Evolutionary conservation across 345 rosid genomes (phyloP), one percentile per base, ranked within the genome.

Genomic region (Mercurialis annua): DNA sequence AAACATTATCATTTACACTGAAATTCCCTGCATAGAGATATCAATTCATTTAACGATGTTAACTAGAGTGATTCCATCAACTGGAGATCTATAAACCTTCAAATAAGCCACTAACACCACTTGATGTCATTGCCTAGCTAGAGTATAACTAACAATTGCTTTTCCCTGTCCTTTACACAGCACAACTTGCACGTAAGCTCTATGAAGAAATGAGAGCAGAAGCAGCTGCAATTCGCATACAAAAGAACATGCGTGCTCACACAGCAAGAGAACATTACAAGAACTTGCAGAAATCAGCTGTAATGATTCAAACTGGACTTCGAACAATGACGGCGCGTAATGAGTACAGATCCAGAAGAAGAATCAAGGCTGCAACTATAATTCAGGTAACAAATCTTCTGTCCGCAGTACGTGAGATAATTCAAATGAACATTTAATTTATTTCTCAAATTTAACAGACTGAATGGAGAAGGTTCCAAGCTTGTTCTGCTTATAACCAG

Each of bases 321-420:
- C 70, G 85, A 53, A 76, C 90, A 48, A 75, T 83, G 89, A 81
- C 82, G 49, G 88, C 89, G 14, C 76, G 83, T 36, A 77, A 81
- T 73, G 78, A 77, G 67, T 76, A 72, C 63, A 76, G 84, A 74
- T 72, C 71, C 65, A 83, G 76, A 77, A 84, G 82, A 76, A 74
- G 80, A 70, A 88, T 84, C 30, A 84, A 82, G 71, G 89, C 91
- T 51, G 81, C 86, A 67, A 81, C 62, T 66, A 70, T 68, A 31
- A 42, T 86, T 67, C 95, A 88, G 87, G 95, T 86, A 72, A 29
- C 4, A 42, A 36, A 30, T 11, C 44, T 20, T 23, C 31, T 16
- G 33, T 46, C 16, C 47, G 57, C 17, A 23, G 21, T 55, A 43
- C 7, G 11, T 16, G 17, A 53, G 20, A 53, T 17, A 34, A 10